Evolutionary conservation across 345 rosid species (phyloP).

Genomic region (Rhodamnia rubescens): DNA sequence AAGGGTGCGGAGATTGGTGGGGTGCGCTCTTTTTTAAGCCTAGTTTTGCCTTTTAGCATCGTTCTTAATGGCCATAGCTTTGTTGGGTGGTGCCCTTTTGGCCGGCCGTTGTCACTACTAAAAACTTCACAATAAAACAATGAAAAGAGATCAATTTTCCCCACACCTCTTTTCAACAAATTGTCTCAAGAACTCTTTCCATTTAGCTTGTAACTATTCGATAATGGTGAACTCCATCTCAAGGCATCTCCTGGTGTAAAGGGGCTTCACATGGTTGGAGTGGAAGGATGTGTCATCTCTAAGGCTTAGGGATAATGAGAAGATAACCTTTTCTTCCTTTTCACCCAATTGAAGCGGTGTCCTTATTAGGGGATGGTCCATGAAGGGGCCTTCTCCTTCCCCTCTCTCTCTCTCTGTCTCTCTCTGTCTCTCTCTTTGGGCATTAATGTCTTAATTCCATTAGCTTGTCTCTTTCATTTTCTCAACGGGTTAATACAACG

Average conservation of each 20-base stretch:
- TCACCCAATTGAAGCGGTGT: neutral
- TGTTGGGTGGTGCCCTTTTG: neutral
- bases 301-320: neutral
- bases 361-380: neutral
- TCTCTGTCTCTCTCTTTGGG: neutral
- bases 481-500: too few relatives aligned
- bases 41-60: neutral
- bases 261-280: conserved; percentile 6
- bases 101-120: neutral
- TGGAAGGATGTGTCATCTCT: neutral
- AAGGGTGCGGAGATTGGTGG: neutral
- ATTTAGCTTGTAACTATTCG: neutral
- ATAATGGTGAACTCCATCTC: neutral
- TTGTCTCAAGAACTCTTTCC: neutral
- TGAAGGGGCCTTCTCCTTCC: neutral
- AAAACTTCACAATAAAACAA: neutral
- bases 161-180: neutral
- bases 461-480: too few relatives aligned
- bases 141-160: neutral
- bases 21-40: neutral
- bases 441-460: too few relatives aligned
- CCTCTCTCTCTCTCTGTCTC: neutral
- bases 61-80: neutral
- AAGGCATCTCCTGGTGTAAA: neutral
- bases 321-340: neutral